Conservation (phyloP, 306 rosid genomes). For the Castanea sativa region DNA sequence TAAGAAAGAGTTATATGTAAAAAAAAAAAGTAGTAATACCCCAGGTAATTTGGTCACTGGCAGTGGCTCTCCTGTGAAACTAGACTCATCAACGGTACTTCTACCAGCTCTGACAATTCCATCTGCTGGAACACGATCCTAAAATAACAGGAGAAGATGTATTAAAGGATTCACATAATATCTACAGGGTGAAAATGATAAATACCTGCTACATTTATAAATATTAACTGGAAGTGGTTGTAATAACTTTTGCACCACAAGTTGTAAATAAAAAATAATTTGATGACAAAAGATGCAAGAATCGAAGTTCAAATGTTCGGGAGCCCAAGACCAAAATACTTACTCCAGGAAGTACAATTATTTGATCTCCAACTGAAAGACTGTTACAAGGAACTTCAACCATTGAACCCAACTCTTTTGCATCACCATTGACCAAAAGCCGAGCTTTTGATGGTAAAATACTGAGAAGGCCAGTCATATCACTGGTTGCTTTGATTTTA, state of each 20-base stretch:
- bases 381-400: slow-evolving; percentile 91
- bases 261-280: background rate
- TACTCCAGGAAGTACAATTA: slow-evolving; percentile 90
- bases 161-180: slow-evolving; percentile 7
- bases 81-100: slow-evolving; percentile 91
- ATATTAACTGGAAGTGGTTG: slow-evolving; percentile 11
- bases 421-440: slow-evolving; percentile 59
- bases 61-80: slow-evolving; percentile 95
- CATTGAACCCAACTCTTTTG: slow-evolving; percentile 44
- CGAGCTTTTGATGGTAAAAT: slow-evolving; percentile 93
- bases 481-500: slow-evolving; percentile 95
- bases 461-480: slow-evolving; percentile 93
- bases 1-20: slow-evolving; percentile 6
- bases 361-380: slow-evolving; percentile 82
- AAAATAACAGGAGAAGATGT: slow-evolving; percentile 23
- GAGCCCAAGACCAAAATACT: slow-evolving; percentile 32
- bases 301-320: background rate
- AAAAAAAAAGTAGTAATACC: slow-evolving; percentile 56
- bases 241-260: slow-evolving; percentile 22
- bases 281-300: background rate
- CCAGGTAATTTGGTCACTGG: slow-evolving; percentile 91
- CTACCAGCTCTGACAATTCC: slow-evolving; percentile 93
- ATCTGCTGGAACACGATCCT: slow-evolving; percentile 96
- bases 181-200: slow-evolving; percentile 7
- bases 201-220: slow-evolving; percentile 2